These are phyloP conservation scores for Leccinum fibrillosum DNA, from an alignment of 768 basidiomycete species.

Conservation along the genomic window DNA sequence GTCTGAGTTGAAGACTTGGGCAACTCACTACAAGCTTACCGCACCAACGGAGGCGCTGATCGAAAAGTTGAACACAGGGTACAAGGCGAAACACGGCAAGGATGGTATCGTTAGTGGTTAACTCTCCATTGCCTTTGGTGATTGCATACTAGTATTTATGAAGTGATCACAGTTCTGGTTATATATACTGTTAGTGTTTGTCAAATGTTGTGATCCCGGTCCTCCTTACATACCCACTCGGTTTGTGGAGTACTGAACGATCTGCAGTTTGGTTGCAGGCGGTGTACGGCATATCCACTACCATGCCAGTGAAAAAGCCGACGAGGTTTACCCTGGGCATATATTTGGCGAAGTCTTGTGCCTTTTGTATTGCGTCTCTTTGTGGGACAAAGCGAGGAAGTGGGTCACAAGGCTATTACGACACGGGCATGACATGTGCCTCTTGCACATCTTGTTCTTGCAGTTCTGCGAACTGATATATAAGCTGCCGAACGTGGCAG, in stretches of 20 bases:
- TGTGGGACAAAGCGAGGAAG: conserved; percentile 59
- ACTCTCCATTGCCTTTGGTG: not conserved
- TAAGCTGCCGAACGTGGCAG: not conserved
- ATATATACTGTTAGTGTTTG: not conserved
- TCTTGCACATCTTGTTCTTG: conserved; percentile 96
- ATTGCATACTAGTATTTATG: not conserved
- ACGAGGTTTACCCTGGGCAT: not conserved
- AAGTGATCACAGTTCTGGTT: not conserved
- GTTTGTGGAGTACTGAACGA: not conserved
- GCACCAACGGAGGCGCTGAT: not conserved
- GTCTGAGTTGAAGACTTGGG: conserved; percentile 4
- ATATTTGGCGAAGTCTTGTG: conserved; percentile 84
- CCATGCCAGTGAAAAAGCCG: too few relatives aligned
- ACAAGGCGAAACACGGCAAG: not conserved
- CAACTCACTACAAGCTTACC: not conserved
- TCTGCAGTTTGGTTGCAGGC: too few relatives aligned
- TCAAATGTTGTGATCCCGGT: not conserved
- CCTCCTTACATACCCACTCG: not conserved
- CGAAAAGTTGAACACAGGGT: not conserved
- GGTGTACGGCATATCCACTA: too few relatives aligned
- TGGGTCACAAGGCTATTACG: not conserved
- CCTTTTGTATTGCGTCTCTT: conserved; percentile 99
- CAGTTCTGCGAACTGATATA: conserved; percentile 51
- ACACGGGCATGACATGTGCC: conserved; percentile 74
- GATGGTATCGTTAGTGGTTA: not conserved